Evolutionary conservation across 2,329 filamentous ascomycete species (phyloP).

Genomic region (Hymenotorrendiella dingleyae): DNA sequence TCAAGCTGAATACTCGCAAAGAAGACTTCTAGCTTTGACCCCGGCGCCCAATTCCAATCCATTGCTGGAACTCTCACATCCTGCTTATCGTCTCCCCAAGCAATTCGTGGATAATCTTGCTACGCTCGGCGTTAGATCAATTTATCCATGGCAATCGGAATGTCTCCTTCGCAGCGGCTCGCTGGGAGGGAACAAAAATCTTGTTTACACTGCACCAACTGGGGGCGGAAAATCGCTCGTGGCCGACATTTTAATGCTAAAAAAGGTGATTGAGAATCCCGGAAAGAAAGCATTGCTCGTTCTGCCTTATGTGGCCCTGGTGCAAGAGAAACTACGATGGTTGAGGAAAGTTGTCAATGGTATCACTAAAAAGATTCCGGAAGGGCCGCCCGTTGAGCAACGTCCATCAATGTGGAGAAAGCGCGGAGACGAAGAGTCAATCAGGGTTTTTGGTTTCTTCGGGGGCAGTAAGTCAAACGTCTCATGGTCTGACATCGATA

Average conservation of each 20-base stretch:
- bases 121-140: conserved; percentile 60
- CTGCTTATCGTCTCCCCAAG: conserved; percentile 55
- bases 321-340: conserved; percentile 75
- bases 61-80: conserved; percentile 55
- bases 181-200: conserved; percentile 57
- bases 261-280: conserved; percentile 58
- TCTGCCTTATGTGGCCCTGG: conserved; percentile 71
- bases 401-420: conserved; percentile 44
- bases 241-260: conserved; percentile 67
- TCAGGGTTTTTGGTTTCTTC: conserved; percentile 68
- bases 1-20: conserved; percentile 56
- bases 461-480: conserved; percentile 63
- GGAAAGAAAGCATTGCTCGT: conserved; percentile 65
- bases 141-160: conserved; percentile 75
- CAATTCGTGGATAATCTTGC: conserved; percentile 59
- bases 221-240: conserved; percentile 74
- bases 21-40: conserved; percentile 45
- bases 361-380: conserved; percentile 35
- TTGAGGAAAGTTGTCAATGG: conserved; percentile 60
- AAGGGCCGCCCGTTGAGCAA: conserved; percentile 4
- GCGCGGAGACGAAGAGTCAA: conserved; percentile 49
- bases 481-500: conserved; percentile 69
- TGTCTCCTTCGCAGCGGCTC: conserved; percentile 65
- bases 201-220: conserved; percentile 76
- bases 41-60: conserved; percentile 47